Conservation (phyloP, 148 eudicot species). For the Drosera capensis region DNA sequence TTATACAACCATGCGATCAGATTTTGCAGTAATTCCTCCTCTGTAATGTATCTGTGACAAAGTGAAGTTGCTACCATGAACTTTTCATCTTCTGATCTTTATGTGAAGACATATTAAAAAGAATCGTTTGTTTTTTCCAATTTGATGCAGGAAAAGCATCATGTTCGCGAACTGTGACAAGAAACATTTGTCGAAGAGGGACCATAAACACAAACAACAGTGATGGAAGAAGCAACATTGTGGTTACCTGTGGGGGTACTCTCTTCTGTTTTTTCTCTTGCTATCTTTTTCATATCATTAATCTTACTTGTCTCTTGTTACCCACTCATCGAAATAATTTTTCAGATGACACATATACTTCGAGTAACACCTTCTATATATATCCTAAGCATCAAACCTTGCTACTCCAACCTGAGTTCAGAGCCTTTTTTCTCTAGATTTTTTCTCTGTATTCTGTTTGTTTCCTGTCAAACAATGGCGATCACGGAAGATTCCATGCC, state of each 20-base stretch:
- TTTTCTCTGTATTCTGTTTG: not conserved
- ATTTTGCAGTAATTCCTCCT: no score
- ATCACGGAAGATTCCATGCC: constrained; percentile 39
- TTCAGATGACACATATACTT: constrained; percentile 8
- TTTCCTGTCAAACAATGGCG: constrained; percentile 10
- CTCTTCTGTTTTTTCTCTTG: constrained; percentile 24
- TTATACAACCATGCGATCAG: no score
- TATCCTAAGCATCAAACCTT: constrained; percentile 7
- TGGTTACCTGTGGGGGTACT: constrained; percentile 29
- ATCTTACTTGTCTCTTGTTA: constrained; percentile 16
- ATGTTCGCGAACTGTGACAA: constrained; percentile 11
- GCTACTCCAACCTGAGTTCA: not conserved
- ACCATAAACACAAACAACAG: constrained; percentile 10
- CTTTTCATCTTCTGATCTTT: no score
- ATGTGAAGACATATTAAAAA: no score
- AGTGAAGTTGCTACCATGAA: no score
- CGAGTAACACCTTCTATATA: constrained; percentile 11
- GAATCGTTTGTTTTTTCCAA: no score
- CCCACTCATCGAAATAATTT: constrained; percentile 11
- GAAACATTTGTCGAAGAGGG: constrained; percentile 12
- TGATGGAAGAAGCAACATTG: constrained; percentile 16
- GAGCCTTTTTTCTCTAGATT: not conserved
- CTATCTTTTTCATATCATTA: constrained; percentile 18
- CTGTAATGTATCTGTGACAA: no score
- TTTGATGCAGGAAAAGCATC: constrained; percentile 7